These are phyloP conservation scores for Pinus taeda DNA, from an alignment of 75 land plant genomes.

Conservation along the genomic window DNA sequence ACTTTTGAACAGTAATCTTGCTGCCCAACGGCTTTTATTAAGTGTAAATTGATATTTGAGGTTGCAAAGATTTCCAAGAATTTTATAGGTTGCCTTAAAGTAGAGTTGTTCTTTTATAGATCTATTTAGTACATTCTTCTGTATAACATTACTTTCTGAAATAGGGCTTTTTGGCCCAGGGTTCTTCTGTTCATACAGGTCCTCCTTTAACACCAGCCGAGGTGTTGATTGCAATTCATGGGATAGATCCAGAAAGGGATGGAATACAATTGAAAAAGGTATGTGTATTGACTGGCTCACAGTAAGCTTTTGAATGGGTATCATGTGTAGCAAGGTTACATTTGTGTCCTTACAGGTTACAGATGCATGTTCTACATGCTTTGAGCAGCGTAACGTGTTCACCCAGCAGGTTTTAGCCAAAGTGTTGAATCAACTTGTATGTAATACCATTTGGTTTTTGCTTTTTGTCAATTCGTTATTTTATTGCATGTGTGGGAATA, in stretches of 20 bases:
- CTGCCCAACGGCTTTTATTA: too few species aligned
- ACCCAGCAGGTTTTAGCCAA: constrained; percentile 97
- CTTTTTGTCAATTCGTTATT: neutral
- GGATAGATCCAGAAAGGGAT: constrained; percentile 90
- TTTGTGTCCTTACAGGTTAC: constrained; percentile 52
- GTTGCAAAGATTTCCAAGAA: neutral
- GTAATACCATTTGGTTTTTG: neutral
- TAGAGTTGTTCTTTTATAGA: neutral
- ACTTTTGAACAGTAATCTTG: too few species aligned
- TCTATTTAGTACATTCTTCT: neutral
- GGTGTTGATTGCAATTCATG: constrained; percentile 90
- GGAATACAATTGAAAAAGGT: constrained; percentile 88
- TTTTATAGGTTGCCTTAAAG: neutral
- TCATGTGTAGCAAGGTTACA: neutral
- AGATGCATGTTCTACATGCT: constrained; percentile 96
- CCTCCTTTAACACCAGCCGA: constrained; percentile 85
- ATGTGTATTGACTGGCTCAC: neutral
- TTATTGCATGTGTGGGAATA: neutral
- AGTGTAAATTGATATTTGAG: too few species aligned
- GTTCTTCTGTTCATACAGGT: constrained; percentile 67
- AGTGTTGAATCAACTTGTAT: constrained; percentile 60
- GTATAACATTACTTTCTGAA: neutral
- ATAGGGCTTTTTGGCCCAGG: constrained; percentile 42
- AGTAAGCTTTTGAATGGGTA: neutral
- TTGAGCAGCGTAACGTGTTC: constrained; percentile 84